Percentiles rank a stretch among this genome's conserved stretches.
These are phyloP conservation scores for Ceratocystis cacaofunesta DNA, from an alignment of 2,329 filamentous ascomycete genomes.

Conservation along the genomic window DNA sequence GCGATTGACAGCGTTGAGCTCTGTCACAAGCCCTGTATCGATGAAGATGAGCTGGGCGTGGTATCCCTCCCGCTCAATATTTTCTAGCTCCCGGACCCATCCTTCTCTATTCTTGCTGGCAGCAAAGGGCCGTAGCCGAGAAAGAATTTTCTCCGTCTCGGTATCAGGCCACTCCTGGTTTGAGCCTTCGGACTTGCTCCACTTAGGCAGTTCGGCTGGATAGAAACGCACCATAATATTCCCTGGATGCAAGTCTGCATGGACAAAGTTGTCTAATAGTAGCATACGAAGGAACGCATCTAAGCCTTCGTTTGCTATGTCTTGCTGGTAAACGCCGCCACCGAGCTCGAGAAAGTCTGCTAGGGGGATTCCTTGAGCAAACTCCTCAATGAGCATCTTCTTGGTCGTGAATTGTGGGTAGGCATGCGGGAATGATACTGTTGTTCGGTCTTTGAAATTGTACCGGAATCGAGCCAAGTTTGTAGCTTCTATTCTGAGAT, in stretches of 20 bases:
- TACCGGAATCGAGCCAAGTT: constrained; percentile 79
- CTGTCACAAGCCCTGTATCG: constrained; percentile 87
- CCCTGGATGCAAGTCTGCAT: constrained; percentile 88
- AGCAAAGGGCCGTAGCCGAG: constrained; percentile 60
- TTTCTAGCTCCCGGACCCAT: constrained; percentile 60
- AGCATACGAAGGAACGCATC: constrained; percentile 96
- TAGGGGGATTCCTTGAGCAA: constrained; percentile 83
- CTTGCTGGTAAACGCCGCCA: constrained; percentile 80
- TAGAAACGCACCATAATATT: constrained; percentile 99
- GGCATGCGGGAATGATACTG: constrained; percentile 93
- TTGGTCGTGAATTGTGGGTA: constrained; percentile 87
- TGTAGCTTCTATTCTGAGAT: constrained; percentile 83
- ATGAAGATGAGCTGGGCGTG: constrained; percentile 93
- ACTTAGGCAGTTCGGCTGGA: constrained; percentile 51
- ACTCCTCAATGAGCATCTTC: constrained; percentile 87
- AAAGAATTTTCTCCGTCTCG: constrained; percentile 75
- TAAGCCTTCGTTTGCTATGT: constrained; percentile 87
- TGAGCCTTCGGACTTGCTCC: constrained; percentile 28
- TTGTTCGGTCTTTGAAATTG: constrained; percentile 77
- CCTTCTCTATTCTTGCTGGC: constrained; percentile 44
- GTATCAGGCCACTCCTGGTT: constrained; percentile 44
- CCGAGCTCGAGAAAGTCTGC: constrained; percentile 83
- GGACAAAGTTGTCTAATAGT: constrained; percentile 91
- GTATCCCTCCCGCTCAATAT: constrained; percentile 77
- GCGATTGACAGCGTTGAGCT: constrained; percentile 75